These are phyloP conservation scores for Penicillium ochrochloron DNA, from an alignment of 495 filamentous ascomycete species.

Conservation along the genomic window DNA sequence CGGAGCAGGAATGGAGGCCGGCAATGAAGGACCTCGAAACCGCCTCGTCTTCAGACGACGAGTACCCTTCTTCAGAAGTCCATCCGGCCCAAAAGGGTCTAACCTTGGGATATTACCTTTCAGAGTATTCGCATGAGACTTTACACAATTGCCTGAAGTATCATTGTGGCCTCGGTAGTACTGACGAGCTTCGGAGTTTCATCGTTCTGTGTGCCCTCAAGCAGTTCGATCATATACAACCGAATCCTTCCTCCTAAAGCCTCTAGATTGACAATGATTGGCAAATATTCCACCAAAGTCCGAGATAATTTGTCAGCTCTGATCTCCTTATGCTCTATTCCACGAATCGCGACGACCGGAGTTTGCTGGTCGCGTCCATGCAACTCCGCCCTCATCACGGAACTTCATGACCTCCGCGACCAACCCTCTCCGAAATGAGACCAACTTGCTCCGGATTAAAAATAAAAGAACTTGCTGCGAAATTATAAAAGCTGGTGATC, in stretches of 20 bases:
- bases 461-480: neutral
- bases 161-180: slow-evolving; percentile 12
- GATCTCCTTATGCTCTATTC: neutral
- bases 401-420: slow-evolving; percentile 1
- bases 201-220: slow-evolving; percentile 16
- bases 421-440: neutral
- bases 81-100: neutral
- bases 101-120: slow-evolving; percentile 9
- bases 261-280: neutral
- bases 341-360: neutral
- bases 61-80: neutral
- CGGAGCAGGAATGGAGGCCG: slow-evolving; percentile 14
- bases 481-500: neutral
- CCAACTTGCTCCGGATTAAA: neutral
- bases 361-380: neutral
- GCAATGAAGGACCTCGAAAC: slow-evolving; percentile 4
- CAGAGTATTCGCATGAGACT: slow-evolving; percentile 6
- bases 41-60: neutral
- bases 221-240: neutral
- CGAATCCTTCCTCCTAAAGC: neutral
- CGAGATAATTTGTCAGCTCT: neutral
- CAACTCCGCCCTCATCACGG: neutral
- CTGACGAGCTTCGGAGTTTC: slow-evolving; percentile 17
- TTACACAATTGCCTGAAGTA: slow-evolving; percentile 4
- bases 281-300: neutral